These are phyloP conservation scores for Erigeron philadelphicus DNA, from an alignment of 140 eudicot genomes.

Conservation along the genomic window DNA sequence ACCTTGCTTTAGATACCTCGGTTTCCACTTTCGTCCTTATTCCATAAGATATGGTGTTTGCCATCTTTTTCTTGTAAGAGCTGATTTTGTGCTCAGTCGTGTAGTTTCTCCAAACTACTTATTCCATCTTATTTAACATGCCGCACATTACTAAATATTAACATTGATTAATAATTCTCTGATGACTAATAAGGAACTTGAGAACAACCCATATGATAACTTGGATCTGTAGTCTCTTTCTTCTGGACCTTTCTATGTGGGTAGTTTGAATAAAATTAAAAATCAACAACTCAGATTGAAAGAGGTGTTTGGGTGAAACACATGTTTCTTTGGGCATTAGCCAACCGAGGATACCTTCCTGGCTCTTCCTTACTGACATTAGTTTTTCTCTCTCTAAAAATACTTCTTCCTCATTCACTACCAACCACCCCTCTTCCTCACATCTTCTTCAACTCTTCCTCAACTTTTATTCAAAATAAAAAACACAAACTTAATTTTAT, in stretches of 20 bases:
- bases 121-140: conserved; percentile 59
- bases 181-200: conserved; percentile 49
- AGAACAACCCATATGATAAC: conserved; percentile 34
- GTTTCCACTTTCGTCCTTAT: conserved; percentile 29
- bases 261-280: conserved; percentile 1
- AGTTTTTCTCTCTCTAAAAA: too few species aligned
- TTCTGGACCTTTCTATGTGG: not conserved
- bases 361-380: too few species aligned
- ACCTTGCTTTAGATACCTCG: conserved; percentile 17
- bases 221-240: too few species aligned
- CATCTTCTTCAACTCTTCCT: too few species aligned
- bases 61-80: conserved; percentile 37
- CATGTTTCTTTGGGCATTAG: too few species aligned
- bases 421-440: too few species aligned
- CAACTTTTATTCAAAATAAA: too few species aligned
- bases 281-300: conserved; percentile 32
- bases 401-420: too few species aligned
- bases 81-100: conserved; percentile 78
- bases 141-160: conserved; percentile 63
- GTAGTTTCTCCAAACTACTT: conserved; percentile 62
- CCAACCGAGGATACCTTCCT: too few species aligned
- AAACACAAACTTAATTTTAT: too few species aligned
- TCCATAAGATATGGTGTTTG: conserved; percentile 38
- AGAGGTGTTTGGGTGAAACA: too few species aligned
- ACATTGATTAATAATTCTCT: conserved; percentile 68